Evolutionary conservation across 2,329 filamentous ascomycete species (phyloP), one percentile per base, ranked within the genome.

Genomic region (Aurifilum marmelostoma): DNA sequence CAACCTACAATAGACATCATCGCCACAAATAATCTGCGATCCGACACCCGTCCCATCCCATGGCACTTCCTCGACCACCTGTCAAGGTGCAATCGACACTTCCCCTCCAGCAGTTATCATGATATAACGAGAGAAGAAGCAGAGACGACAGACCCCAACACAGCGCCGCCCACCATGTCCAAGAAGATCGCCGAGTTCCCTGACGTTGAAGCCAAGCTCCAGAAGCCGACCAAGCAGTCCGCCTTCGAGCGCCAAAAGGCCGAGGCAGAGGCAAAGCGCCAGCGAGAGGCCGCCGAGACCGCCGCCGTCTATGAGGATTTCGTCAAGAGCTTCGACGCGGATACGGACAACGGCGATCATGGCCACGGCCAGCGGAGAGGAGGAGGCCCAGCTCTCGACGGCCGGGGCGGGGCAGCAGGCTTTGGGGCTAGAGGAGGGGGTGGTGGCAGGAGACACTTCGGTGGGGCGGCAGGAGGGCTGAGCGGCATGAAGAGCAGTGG

Each of bases 241-340:
- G 86, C 91, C 34, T 97, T 97, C 78, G 94, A 97, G 81, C 90
- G 91, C 74, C 92, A 97, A 78, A 93, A 92, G 79, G 92, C 92
- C 70, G 93, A 97, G 78, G 92, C 92, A 68, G 93, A 97, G 83
- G 93, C 93, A 32, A 97, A 97, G 81, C 90, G 92, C 69, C 86
- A 88, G 74, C 88, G 93, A 73, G 94, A 97, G 79, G 91, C 91
- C 75, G 93, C 91, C 73, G 94, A 97, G 80, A 97, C 92, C 8
- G 92, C 92, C 29, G 93, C 93, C 32, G 93, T 94, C 0, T 92
- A 94, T 78, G 89, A 93, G 74, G 93, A 95, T 73, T 97, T 97
- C 73, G 88, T 96, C 68, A 95, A 95, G 79, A 93, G 87, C 67
- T 92, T 92, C 74, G 89, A 89, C 59, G 83, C 86, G 71, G 88